Base-by-base conservation (phyloP, 176 grass and related monocot genomes). In the Rhynchospora pubera region DNA sequence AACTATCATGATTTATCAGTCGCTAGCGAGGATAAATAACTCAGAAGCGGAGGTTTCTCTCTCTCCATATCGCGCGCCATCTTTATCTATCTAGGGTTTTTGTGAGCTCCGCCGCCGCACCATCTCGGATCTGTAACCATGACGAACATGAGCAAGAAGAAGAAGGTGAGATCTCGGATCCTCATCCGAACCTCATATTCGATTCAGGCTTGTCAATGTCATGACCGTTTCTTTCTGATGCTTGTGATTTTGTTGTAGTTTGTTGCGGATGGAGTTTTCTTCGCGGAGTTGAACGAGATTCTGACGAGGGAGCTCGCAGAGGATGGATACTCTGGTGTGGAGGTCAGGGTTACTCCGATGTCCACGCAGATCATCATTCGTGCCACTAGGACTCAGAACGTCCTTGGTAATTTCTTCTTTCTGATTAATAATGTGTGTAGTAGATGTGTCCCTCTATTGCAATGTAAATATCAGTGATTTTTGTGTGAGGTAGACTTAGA, bases 81-180 rank as follows among this genome's bases (percentile, higher is more conserved):
- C 58, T 74, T 2, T 53, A 28, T 67, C 18, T 79, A 3, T 50
- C 77, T 82, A 82, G 79, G 79, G 79, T 82, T 82, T 82, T 66
- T 61, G 45, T 26, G 43, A 22, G 21, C 32, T n/a, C 9, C 79
- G 26, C 57, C 22, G 44, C 4, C 53, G 9, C 6, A 51, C 42
- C 15, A 46, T 22, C 66, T 43, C 62, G 9, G 61, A 32, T 79
- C 74, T 39, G 81, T 71, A 77, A 34, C 53, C 87, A 93, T 97
- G 91, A 87, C 91, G 80, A 85, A 97, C 83, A 93, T 93, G 87
- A 97, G 93, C 85, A 97, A 97, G 87, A 97, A 93, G 89, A 93
- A 91, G 91, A 97, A 97, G 93, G 93, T 88, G 85, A 51, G 62
- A 51, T 28, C 63, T 69, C 11, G 21, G 19, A 48, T 69, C 30